Conservation (phyloP, 176 grass and related monocot genomes). For the Eragrostis curvula region DNA sequence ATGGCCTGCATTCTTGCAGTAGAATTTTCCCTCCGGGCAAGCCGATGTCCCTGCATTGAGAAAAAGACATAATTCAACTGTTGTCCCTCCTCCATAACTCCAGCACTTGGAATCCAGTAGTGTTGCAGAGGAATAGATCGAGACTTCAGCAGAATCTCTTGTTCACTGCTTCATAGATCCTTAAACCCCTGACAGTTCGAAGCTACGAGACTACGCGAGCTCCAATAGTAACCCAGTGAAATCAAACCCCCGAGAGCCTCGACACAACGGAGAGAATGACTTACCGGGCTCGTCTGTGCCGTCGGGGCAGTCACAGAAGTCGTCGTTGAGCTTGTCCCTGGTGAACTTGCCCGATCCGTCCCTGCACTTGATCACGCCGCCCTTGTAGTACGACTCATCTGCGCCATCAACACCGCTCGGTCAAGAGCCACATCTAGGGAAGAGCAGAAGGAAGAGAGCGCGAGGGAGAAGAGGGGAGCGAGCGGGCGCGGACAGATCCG, state of each 20-base stretch:
- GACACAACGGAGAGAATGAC: neutral
- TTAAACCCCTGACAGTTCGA: conserved; percentile 21
- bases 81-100: neutral
- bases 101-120: neutral
- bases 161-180: neutral
- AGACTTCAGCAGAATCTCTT: conserved; percentile 4
- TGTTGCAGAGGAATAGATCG: neutral
- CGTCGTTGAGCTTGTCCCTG: conserved; percentile 88
- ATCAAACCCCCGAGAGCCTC: neutral
- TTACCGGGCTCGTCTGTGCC: conserved; percentile 97
- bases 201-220: neutral
- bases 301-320: conserved; percentile 95
- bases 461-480: neutral
- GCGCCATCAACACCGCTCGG: conserved; percentile 31
- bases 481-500: conserved; percentile 41
- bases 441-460: neutral
- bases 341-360: conserved; percentile 87
- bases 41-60: conserved; percentile 78
- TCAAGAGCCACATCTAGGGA: conserved; percentile 40
- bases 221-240: neutral
- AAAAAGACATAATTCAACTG: conserved; percentile 17
- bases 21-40: conserved; percentile 95
- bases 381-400: conserved; percentile 87
- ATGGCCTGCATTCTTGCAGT: conserved; percentile 86
- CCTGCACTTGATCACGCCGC: conserved; percentile 86